Percentiles rank a stretch among this genome's conserved stretches.
These are phyloP conservation scores for Oenanthe javanica DNA, from an alignment of 140 eudicot genomes.

Conservation along the genomic window DNA sequence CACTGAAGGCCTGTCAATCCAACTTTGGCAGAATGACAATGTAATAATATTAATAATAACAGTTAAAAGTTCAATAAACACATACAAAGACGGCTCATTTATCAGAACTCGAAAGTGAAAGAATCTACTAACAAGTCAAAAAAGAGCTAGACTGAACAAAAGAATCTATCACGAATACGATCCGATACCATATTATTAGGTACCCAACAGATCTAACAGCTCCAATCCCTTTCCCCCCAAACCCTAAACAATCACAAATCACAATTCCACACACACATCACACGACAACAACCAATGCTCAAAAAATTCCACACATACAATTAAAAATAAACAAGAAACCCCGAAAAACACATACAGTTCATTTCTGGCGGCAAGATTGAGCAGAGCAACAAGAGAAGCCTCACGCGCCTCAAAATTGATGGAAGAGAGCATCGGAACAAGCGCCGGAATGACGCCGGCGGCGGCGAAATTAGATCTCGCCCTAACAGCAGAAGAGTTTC, in stretches of 20 bases:
- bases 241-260: neutral
- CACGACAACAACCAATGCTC: neutral
- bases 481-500: conserved; percentile 37
- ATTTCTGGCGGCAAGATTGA: conserved; percentile 74
- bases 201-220: neutral
- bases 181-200: neutral
- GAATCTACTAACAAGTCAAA: neutral
- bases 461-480: conserved; percentile 59
- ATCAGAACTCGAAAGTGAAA: neutral
- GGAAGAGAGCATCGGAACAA: conserved; percentile 50
- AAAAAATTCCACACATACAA: neutral
- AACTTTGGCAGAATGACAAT: neutral
- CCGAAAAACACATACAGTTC: conserved; percentile 37
- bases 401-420: conserved; percentile 45
- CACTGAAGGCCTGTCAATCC: neutral
- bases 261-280: neutral
- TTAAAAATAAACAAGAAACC: neutral
- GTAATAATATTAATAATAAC: neutral
- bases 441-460: conserved; percentile 70
- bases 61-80: neutral
- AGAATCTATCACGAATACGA: neutral
- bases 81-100: neutral
- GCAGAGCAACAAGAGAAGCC: conserved; percentile 66
- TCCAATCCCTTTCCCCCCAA: neutral
- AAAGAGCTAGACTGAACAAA: neutral